Evolutionary conservation across 441 rosid species (phyloP).

Genomic region (Gossypium lobatum): DNA sequence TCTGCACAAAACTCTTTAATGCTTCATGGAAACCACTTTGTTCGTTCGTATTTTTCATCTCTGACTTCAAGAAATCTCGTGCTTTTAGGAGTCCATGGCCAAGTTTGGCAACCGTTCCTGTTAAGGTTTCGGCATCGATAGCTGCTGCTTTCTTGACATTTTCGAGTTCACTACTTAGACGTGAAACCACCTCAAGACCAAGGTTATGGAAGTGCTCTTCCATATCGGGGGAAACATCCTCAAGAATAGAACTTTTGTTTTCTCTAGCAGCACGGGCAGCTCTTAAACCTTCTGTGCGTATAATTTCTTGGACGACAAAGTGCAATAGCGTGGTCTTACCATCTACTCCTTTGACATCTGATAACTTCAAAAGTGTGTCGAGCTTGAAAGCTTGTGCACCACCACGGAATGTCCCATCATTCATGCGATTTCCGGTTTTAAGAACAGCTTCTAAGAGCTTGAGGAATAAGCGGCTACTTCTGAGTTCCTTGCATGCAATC

Average conservation of each 20-base stretch:
- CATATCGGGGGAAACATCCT: constrained; percentile 48
- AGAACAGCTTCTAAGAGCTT: constrained; percentile 98
- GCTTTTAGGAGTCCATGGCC: constrained; percentile 49
- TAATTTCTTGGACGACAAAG: constrained; percentile 94
- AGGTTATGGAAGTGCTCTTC: constrained; percentile 60
- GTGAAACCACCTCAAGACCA: constrained; percentile 83
- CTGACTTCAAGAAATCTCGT: constrained; percentile 58
- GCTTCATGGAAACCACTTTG: constrained; percentile 60
- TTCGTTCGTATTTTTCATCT: constrained; percentile 57
- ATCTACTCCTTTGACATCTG: constrained; percentile 92
- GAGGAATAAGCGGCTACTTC: constrained; percentile 75
- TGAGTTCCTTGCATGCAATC: constrained; percentile 87
- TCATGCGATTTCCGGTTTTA: constrained; percentile 98
- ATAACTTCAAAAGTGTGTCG: constrained; percentile 87
- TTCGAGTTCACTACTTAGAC: constrained; percentile 65
- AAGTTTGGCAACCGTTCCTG: constrained; percentile 62
- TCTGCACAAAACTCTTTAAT: constrained; percentile 63
- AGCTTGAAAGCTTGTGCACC: constrained; percentile 97
- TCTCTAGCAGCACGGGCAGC: constrained; percentile 64
- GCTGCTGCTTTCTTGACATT: constrained; percentile 84
- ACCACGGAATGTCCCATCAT: constrained; percentile 95
- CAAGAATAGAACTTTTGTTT: constrained; percentile 57
- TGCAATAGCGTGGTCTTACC: constrained; percentile 98
- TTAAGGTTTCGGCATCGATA: constrained; percentile 71
- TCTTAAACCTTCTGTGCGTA: constrained; percentile 80